phyloP scores from a whole-genome alignment of 805 yeast species.

The Cyberlindnera mrakii region DNA sequence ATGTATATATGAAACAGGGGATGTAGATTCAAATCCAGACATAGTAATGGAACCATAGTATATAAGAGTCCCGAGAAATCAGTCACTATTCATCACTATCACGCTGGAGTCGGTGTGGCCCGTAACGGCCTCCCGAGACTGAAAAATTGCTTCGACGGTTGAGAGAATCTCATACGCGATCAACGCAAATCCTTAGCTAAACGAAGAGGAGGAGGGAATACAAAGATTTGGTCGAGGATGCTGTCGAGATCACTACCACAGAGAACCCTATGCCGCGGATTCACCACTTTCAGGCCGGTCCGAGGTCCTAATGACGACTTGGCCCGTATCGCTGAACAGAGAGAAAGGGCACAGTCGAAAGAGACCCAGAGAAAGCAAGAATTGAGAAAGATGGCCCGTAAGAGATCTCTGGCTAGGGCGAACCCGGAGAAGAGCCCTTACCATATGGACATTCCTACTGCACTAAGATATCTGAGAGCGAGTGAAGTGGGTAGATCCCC shows the following conservation, averaged over 20 bases:
- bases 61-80: no score
- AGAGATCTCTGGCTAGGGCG: conserved; percentile 32
- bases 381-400: conserved; percentile 30
- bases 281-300: conserved; percentile 7
- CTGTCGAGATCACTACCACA: not conserved
- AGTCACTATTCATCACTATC: no score
- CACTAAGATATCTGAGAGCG: conserved; percentile 77
- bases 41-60: no score
- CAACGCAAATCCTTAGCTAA: no score
- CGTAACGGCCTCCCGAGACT: no score
- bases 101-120: no score
- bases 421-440: conserved; percentile 49
- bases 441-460: conserved; percentile 65
- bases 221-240: not conserved
- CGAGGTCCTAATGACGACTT: conserved; percentile 24
- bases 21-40: no score
- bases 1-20: no score
- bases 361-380: conserved; percentile 28
- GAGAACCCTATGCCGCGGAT: conserved; percentile 5
- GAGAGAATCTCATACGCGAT: no score
- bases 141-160: no score
- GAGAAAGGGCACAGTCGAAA: conserved; percentile 22
- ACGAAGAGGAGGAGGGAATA: no score
- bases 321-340: conserved; percentile 23
- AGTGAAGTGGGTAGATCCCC: conserved; percentile 83